Conservation (phyloP, 2,329 filamentous ascomycete species). For the Diaporthe citri region DNA sequence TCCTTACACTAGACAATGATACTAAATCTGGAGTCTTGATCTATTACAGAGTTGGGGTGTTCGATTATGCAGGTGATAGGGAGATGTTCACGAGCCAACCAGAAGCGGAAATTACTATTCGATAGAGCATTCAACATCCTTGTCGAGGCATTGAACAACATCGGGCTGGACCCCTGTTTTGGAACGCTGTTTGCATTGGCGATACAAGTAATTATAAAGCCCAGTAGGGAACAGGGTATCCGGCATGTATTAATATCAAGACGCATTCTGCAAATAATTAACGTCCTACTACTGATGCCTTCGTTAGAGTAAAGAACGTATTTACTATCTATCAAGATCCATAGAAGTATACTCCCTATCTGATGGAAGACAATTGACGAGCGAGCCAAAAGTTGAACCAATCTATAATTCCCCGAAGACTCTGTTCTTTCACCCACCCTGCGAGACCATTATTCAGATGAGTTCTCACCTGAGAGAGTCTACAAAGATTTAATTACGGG, state of each 20-base stretch:
- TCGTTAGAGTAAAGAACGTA: no score
- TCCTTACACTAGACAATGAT: neutral
- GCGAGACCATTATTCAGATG: neutral
- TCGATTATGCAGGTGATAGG: neutral
- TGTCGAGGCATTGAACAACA: no score
- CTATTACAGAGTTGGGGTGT: neutral
- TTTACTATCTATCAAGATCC: neutral
- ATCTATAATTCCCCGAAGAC: conserved; percentile 38
- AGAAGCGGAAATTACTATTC: neutral
- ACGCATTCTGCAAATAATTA: no score
- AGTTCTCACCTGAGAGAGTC: fast-evolving
- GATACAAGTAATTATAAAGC: no score
- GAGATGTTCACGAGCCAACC: neutral
- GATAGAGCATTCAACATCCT: neutral
- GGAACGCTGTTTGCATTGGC: no score
- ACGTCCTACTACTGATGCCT: no score
- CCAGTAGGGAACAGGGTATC: no score
- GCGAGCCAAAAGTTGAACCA: conserved; percentile 28
- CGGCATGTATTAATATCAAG: no score
- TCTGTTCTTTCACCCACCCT: conserved; percentile 50
- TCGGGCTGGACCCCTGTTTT: no score
- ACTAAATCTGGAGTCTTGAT: no score
- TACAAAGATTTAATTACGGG: fast-evolving
- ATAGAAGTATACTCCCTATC: neutral
- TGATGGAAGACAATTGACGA: fast-evolving